phyloP scores from a whole-genome alignment of 2,329 filamentous ascomycete species.

The Penicillium sclerotigenum region DNA sequence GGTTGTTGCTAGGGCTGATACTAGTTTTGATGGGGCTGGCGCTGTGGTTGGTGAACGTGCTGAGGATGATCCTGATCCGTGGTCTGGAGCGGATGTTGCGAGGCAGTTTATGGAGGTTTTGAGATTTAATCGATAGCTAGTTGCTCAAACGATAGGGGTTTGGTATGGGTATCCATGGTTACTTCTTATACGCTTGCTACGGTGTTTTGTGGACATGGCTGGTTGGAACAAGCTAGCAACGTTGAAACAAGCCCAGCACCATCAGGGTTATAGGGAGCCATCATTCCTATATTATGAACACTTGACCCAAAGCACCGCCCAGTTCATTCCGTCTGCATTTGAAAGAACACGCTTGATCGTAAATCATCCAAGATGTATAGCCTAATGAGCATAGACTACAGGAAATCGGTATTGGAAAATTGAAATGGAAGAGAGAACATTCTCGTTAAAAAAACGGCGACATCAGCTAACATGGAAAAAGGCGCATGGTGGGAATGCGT shows the following conservation, averaged over 20 bases:
- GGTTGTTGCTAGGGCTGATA: not conserved
- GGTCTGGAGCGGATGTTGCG: slow-evolving; percentile 41
- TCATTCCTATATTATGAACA: slow-evolving; percentile 11
- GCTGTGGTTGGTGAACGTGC: slow-evolving; percentile 10
- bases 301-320: slow-evolving; percentile 12
- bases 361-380: slow-evolving; percentile 22
- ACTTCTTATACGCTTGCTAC: not conserved
- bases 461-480: slow-evolving; percentile 32
- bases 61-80: slow-evolving; percentile 34
- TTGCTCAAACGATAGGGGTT: too few relatives aligned
- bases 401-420: slow-evolving; percentile 21
- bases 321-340: slow-evolving; percentile 14
- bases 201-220: not conserved
- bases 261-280: not conserved
- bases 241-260: slow-evolving; percentile 2
- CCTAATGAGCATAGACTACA: slow-evolving; percentile 29
- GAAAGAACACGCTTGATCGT: slow-evolving; percentile 26
- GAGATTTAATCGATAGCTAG: slow-evolving; percentile 39
- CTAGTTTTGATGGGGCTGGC: slow-evolving; percentile 7
- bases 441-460: slow-evolving; percentile 25
- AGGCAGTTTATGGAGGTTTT: slow-evolving; percentile 48
- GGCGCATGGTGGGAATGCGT: slow-evolving; percentile 21
- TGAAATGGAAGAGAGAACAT: slow-evolving; percentile 23
- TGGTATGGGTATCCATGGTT: not conserved
- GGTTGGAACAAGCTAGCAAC: not conserved